Evolutionary conservation across 2,329 filamentous ascomycete species (phyloP).

Genomic region (Microdochium nivale): DNA sequence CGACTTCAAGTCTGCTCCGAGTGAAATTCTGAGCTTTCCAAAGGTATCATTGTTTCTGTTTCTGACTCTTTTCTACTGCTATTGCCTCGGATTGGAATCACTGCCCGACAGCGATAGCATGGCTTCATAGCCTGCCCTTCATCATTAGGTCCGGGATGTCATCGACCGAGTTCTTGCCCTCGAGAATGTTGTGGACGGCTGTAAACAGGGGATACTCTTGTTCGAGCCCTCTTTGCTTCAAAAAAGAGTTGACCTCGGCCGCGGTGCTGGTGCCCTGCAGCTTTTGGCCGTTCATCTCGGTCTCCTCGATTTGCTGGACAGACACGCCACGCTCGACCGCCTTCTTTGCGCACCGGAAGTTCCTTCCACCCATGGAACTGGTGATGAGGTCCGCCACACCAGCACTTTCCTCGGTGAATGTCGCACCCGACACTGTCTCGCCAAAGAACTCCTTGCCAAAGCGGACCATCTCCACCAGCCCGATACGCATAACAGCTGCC

Average conservation of each 20-base stretch:
- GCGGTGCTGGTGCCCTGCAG: conserved; percentile 91
- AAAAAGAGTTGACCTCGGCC: conserved; percentile 80
- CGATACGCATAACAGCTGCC: conserved; percentile 95
- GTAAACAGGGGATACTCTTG: conserved; percentile 88
- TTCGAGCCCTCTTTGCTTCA: conserved; percentile 70
- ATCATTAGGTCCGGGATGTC: conserved; percentile 66
- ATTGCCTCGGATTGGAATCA: too few relatives aligned
- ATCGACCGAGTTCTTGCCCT: conserved; percentile 67
- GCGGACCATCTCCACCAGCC: conserved; percentile 90
- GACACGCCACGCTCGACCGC: conserved; percentile 69
- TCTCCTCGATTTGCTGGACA: conserved; percentile 80
- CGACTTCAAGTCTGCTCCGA: too few relatives aligned
- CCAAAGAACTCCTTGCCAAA: conserved; percentile 93
- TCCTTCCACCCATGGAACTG: conserved; percentile 82
- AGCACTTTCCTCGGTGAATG: conserved; percentile 94
- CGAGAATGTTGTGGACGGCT: conserved; percentile 73
- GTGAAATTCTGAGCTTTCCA: too few relatives aligned
- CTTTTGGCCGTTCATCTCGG: conserved; percentile 93
- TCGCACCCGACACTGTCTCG: conserved; percentile 68
- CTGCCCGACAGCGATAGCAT: too few relatives aligned
- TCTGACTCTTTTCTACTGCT: too few relatives aligned
- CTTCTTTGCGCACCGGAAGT: conserved; percentile 89
- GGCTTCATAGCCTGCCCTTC: neutral
- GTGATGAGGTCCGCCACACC: conserved; percentile 95
- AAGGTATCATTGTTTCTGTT: too few relatives aligned